phyloP scores from a whole-genome alignment of 257 asterid species.

The Thymus quinquecostatus region DNA sequence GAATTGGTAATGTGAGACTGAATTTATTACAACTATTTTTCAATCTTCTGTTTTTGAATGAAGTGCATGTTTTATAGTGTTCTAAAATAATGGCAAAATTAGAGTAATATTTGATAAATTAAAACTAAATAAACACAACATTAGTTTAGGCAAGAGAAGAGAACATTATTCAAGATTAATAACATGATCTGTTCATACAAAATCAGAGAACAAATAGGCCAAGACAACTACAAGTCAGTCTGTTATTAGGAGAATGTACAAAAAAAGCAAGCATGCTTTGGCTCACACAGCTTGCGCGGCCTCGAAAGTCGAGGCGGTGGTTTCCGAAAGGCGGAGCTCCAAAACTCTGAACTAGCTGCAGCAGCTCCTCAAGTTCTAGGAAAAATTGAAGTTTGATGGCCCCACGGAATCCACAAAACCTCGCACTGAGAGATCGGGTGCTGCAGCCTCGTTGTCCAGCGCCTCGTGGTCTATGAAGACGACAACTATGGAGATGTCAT shows the following conservation, averaged over 20 bases:
- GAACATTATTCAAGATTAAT: slow-evolving; percentile 15
- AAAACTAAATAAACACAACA: no score
- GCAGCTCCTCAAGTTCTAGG: slow-evolving; percentile 22
- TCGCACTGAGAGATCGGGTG: slow-evolving; percentile 53
- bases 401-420: slow-evolving; percentile 59
- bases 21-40: neutral
- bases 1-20: slow-evolving; percentile 16
- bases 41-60: neutral
- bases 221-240: slow-evolving; percentile 14
- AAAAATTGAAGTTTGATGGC: slow-evolving; percentile 54
- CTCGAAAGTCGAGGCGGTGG: neutral
- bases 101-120: neutral
- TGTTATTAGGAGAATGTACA: slow-evolving; percentile 26
- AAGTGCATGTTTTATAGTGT: neutral
- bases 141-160: neutral
- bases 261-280: neutral
- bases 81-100: neutral
- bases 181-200: slow-evolving; percentile 5
- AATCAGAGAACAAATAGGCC: slow-evolving; percentile 19
- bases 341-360: slow-evolving; percentile 17
- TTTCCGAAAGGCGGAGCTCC: neutral
- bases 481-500: slow-evolving; percentile 74
- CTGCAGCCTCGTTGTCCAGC: slow-evolving; percentile 38
- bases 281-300: slow-evolving; percentile 1
- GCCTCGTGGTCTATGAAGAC: slow-evolving; percentile 59